A percentile compares a stretch with the other conserved stretches of the same genome.
Conservation (phyloP, 2,329 filamentous ascomycete genomes). For the Apiospora malaysiana region DNA sequence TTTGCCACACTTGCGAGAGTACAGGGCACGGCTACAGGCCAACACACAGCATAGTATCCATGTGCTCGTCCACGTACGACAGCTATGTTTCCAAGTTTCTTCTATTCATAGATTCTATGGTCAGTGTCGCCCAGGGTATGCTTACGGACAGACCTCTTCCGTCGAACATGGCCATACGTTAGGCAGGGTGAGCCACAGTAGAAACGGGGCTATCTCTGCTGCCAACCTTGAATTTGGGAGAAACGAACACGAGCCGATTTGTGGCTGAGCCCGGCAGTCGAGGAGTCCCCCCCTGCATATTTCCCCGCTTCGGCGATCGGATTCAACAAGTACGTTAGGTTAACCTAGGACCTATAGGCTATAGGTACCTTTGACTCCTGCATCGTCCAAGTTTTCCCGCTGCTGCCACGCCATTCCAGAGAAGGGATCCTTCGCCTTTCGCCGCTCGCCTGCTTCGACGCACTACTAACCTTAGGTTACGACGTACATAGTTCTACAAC, state of each 20-base stretch:
- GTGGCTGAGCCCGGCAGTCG: conserved; percentile 15
- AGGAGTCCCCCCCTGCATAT: conserved; percentile 1
- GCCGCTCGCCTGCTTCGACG: conserved; percentile 8
- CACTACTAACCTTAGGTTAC: too few relatives aligned
- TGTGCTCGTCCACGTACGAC: not conserved
- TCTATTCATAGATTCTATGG: not conserved
- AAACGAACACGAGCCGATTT: conserved; percentile 9
- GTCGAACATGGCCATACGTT: not conserved
- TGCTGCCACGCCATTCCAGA: not conserved
- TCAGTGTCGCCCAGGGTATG: not conserved
- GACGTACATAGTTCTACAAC: too few relatives aligned
- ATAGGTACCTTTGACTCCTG: not conserved
- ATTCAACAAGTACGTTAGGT: not conserved
- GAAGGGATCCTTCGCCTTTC: conserved; percentile 10
- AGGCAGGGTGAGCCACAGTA: not conserved
- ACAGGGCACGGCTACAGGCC: not conserved
- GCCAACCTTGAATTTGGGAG: conserved; percentile 9
- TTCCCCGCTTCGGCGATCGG: conserved; percentile 15
- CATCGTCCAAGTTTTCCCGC: not conserved
- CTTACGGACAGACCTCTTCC: not conserved
- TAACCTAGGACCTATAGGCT: too few relatives aligned
- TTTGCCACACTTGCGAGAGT: not conserved
- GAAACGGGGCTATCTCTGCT: not conserved
- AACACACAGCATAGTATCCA: not conserved
- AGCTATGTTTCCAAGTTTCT: not conserved